These are phyloP conservation scores for Pythium volutum DNA, from an alignment of 352 stramenopile genomes.

Conservation along the genomic window DNA sequence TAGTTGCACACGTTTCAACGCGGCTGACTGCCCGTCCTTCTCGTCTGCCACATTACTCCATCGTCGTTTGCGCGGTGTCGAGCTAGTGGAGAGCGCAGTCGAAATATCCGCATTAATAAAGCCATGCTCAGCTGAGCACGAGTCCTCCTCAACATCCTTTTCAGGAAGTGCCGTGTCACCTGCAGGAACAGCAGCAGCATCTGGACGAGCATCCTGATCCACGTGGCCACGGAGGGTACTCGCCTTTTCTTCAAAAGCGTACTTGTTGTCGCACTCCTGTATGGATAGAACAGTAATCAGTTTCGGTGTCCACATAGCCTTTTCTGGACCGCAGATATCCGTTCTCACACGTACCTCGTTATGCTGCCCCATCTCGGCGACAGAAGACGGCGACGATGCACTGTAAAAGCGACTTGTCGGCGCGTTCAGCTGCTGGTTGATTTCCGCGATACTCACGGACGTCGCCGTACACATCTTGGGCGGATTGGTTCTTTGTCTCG, in stretches of 20 bases:
- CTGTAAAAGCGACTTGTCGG: constrained; percentile 29
- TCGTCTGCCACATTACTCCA: constrained; percentile 29
- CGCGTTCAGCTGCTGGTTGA: constrained; percentile 35
- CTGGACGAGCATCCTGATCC: not conserved
- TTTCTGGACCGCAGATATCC: not conserved
- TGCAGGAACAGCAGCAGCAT: constrained; percentile 19
- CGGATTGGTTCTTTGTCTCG: not conserved
- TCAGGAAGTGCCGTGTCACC: constrained; percentile 33
- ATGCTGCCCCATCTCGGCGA: constrained; percentile 46
- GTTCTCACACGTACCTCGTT: constrained; percentile 1
- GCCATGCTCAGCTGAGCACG: constrained; percentile 29
- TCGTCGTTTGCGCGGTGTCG: constrained; percentile 60
- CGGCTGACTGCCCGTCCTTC: not conserved
- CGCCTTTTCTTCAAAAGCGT: not conserved
- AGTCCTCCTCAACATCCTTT: constrained; percentile 37
- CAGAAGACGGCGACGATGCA: constrained; percentile 51
- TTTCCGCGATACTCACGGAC: constrained; percentile 24
- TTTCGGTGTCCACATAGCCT: not conserved
- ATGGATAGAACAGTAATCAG: not conserved
- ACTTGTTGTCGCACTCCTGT: not conserved
- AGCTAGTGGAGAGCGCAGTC: constrained; percentile 54
- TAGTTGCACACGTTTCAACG: constrained; percentile 18
- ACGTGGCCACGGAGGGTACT: not conserved
- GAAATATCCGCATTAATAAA: constrained; percentile 79
- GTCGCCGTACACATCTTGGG: constrained; percentile 30